Evolutionary conservation across 2,329 filamentous ascomycete genomes (phyloP).

Genomic region (Fusarium penzigii): DNA sequence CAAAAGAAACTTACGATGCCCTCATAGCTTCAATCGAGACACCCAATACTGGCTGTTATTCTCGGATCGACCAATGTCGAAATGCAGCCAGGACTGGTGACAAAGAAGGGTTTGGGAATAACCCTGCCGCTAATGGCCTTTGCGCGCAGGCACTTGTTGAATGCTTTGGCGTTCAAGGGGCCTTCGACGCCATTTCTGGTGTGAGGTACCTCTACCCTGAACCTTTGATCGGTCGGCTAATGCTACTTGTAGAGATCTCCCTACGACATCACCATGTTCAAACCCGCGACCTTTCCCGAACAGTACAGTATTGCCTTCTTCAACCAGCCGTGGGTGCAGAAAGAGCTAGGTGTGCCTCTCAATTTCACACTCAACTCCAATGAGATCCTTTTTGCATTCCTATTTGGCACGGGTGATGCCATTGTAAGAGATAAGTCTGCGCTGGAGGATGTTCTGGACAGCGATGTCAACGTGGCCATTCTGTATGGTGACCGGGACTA

Average conservation of each 20-base stretch:
- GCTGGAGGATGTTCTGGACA: constrained; percentile 58
- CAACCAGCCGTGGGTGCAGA: constrained; percentile 56
- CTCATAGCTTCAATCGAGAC: constrained; percentile 10
- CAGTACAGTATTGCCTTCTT: constrained; percentile 63
- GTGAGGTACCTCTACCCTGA: neutral
- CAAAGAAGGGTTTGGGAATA: constrained; percentile 40
- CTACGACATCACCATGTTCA: constrained; percentile 60
- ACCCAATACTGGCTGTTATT: constrained; percentile 47
- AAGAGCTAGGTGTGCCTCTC: constrained; percentile 60
- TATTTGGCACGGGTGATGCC: constrained; percentile 62
- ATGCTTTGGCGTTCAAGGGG: constrained; percentile 20
- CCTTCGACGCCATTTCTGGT: constrained; percentile 3
- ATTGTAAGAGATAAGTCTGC: constrained; percentile 40
- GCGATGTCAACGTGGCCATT: constrained; percentile 66
- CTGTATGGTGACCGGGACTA: constrained; percentile 66
- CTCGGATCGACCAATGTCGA: constrained; percentile 53
- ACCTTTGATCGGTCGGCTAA: neutral
- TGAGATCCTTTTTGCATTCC: constrained; percentile 47
- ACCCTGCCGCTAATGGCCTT: constrained; percentile 39
- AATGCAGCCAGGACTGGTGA: constrained; percentile 32
- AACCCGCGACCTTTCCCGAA: constrained; percentile 59
- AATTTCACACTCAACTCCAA: constrained; percentile 49
- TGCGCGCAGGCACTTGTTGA: constrained; percentile 51
- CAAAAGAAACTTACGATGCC: constrained; percentile 38
- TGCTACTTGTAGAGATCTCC: constrained; percentile 47